Conservation (phyloP, 495 filamentous ascomycete genomes). For the Aspergillus sclerotioniger region DNA sequence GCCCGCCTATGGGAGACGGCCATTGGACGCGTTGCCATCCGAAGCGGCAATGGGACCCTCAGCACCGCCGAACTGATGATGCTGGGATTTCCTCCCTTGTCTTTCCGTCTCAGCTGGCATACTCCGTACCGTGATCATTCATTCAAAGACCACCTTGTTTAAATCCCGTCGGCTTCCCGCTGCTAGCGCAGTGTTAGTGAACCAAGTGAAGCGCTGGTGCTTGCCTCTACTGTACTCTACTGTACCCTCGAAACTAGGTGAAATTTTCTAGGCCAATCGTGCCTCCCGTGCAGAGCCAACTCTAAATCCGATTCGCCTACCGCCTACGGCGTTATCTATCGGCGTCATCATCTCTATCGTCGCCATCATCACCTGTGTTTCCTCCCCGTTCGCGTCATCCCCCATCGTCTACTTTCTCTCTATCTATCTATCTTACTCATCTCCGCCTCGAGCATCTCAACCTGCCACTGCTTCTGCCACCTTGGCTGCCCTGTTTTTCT, state of each 20-base stretch:
- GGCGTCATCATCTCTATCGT: slow-evolving; percentile 6
- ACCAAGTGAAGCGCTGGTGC: no score
- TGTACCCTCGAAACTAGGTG: no score
- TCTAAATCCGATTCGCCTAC: slow-evolving; percentile 5
- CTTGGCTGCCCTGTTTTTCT: neutral
- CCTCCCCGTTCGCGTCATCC: neutral
- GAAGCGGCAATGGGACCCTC: neutral
- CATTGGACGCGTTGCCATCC: neutral
- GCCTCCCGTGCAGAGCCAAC: slow-evolving; percentile 2
- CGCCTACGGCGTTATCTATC: slow-evolving; percentile 6
- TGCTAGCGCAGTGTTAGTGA: neutral
- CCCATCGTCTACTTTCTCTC: neutral
- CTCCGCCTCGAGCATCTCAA: neutral
- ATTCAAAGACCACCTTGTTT: neutral
- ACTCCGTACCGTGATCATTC: neutral
- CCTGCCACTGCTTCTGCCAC: neutral
- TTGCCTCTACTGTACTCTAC: no score
- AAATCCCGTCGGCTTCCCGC: neutral
- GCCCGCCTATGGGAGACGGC: neutral
- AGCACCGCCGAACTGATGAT: neutral
- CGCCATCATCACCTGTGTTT: neutral
- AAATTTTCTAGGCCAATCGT: neutral
- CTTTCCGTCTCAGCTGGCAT: neutral
- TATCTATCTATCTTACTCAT: neutral
- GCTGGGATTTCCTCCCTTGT: neutral